phyloP scores from a whole-genome alignment of 176 grass and related monocot genomes.

The Themeda triandra region DNA sequence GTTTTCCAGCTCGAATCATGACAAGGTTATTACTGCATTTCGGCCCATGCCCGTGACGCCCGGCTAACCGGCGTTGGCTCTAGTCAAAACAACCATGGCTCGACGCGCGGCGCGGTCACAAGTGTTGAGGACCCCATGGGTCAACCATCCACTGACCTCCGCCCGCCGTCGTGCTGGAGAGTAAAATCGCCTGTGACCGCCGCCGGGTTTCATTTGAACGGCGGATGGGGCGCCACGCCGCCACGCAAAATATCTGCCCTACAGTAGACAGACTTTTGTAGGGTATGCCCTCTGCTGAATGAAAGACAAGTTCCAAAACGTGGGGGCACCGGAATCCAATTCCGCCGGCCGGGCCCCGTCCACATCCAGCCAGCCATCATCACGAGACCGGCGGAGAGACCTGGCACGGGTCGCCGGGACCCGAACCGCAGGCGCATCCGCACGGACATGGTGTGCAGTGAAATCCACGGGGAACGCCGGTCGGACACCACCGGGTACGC shows the following conservation, averaged over 20 bases:
- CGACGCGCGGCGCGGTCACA: not conserved
- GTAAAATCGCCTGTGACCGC: not conserved
- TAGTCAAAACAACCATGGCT: too few species aligned
- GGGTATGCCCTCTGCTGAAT: not conserved
- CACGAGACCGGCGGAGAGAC: not conserved
- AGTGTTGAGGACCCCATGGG: not conserved
- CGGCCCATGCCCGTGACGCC: too few species aligned
- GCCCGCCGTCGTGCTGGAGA: not conserved
- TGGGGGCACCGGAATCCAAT: slow-evolving; percentile 12
- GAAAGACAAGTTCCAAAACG: not conserved
- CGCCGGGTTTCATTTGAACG: slow-evolving; percentile 7
- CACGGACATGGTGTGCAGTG: not conserved
- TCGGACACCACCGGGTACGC: not conserved
- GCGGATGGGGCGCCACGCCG: not conserved
- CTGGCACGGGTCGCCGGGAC: not conserved
- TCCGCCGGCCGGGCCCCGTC: not conserved
- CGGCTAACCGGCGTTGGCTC: too few species aligned
- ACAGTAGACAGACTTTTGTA: not conserved
- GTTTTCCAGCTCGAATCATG: too few species aligned
- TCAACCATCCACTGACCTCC: slow-evolving; percentile 10
- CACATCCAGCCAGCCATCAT: not conserved
- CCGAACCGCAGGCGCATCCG: not conserved
- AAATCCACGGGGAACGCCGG: not conserved
- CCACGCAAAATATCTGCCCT: slow-evolving; percentile 18
- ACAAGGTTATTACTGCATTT: too few species aligned